Evolutionary conservation across 441 rosid genomes (phyloP), one percentile per base, ranked within the genome.

Genomic region (Gossypium gossypioides): DNA sequence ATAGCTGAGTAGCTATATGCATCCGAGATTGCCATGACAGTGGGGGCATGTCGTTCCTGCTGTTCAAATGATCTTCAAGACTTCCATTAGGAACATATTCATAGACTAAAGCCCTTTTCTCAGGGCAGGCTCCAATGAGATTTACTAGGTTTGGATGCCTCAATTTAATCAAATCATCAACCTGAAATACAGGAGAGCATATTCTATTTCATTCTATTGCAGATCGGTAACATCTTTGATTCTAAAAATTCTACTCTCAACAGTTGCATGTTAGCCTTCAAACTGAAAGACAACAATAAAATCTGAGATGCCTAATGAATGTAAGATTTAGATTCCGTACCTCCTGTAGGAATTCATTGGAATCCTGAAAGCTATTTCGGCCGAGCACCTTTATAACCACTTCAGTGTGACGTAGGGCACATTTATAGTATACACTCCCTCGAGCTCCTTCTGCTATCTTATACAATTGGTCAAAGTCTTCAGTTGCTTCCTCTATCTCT

Each of bases 141-240:
- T 78, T 75, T 37, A 85, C 76, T 24, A 85, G 72, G 76, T 85
- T 83, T 6, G 88, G 88, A 69, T 85, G 88, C 75, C 88, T 81
- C 73, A 64, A 25, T 76, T 80, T 83, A 58, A 81, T 81, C 75
- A 83, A 69, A 32, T 80, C 68, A 15, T 76, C 80, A 68, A 79
- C 86, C 88, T 85, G 85, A 68, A 79, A 73, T 51, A 40, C 61
- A 46, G 19, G 10, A 50, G 18, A 19, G 8, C 81, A 9, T 34
- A 56, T 40, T 70, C 10, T 56, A 56, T 40, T 55, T 56, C 54
- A 40, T 37, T 34, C 40, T 15, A 65, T 67, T 48, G 25, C 29
- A 37, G 15, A 16, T 24, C 5, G 0, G 9, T 7, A 15, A 25
- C 12, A 12, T 4, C 69, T 44, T 65, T n/a, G 37, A 22, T 44